Evolutionary conservation across 139 green algal genomes (phyloP).

Genomic region (Mesotaenium endlicherianum): DNA sequence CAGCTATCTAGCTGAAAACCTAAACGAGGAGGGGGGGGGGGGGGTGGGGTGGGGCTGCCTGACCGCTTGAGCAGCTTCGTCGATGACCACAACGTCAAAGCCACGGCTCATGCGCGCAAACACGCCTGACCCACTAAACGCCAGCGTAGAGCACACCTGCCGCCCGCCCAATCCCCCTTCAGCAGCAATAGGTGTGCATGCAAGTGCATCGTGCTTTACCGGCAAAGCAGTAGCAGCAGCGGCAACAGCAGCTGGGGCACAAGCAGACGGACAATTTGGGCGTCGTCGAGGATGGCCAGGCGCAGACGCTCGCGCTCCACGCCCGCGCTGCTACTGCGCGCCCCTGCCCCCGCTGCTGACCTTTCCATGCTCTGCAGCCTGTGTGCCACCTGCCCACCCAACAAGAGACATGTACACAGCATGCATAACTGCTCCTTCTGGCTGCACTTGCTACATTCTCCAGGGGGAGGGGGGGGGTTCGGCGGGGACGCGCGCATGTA

Average conservation of each 20-base stretch:
- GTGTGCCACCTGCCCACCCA: conserved; percentile 26
- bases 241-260: too few species aligned
- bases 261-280: conserved; percentile 48
- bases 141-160: conserved; percentile 53
- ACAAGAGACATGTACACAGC: too few species aligned
- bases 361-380: conserved; percentile 25
- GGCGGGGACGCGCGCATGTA: not conserved
- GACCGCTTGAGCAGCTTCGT: conserved; percentile 60
- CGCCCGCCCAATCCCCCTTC: conserved; percentile 9
- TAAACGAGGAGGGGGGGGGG: not conserved
- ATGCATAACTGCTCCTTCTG: too few species aligned
- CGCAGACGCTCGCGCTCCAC: conserved; percentile 49
- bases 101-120: conserved; percentile 52
- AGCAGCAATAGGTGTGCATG: not conserved
- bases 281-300: conserved; percentile 56
- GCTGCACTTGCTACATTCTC: too few species aligned
- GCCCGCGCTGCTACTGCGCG: not conserved
- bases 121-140: conserved; percentile 47
- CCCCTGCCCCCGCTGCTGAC: not conserved
- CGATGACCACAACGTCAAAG: conserved; percentile 63
- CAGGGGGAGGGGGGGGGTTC: not conserved
- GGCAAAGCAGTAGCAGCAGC: too few species aligned
- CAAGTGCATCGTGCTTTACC: not conserved
- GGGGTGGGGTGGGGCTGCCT: not conserved
- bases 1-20: not conserved